Base-by-base conservation (phyloP, 176 grass and related monocot species). In the Zizania latifolia region DNA sequence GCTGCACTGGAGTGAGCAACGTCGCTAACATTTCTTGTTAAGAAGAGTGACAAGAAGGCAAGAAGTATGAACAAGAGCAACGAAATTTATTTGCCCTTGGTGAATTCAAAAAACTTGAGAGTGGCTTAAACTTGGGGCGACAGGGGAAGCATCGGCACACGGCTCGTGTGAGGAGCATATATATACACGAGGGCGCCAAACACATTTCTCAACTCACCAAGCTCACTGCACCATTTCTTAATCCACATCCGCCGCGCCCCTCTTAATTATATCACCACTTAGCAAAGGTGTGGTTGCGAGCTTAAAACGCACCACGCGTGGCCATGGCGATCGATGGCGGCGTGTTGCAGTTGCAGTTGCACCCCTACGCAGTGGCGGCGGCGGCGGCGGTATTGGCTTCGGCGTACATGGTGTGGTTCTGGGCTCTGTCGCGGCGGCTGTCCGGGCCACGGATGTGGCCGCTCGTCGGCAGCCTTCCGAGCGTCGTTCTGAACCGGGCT, bases 391-490 rank as follows among this genome's bases (percentile, higher is more conserved):
- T 81, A 14, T 12, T 90, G 76, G 82, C 44, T 11, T 88, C 90
- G 71, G 80, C 65, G 34, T 97, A 97, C 74, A 62, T 89, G 66
- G 59, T 80, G 84, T 97, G 94, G 94, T 97, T 97, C 87, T 89
- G 75, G 83, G 83, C 74, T 33, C 74, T 97, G 48, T 62, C 84
- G 28, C 71, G 79, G 76, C 84, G 83, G 24, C 71, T 97, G 68
- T 93, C 85, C 8, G 94, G 94, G 1, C 94, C 94, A 1, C 64
- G 30, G 37, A 89, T 92, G 78, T 97, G 91, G 94, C 94, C 94
- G 1, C 62, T 97, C 34, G 76, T 97, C 9, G 94, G 90, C 22
- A 93, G 90, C 84, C 86, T 97, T 19, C 94, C 91, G 3, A 71
- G 88, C 75, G 82, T 97, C 28, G 73, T 93, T 43, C 13, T 81